These are phyloP conservation scores for Chlorophyllum brunneum DNA, from an alignment of 768 basidiomycete species.

Conservation along the genomic window DNA sequence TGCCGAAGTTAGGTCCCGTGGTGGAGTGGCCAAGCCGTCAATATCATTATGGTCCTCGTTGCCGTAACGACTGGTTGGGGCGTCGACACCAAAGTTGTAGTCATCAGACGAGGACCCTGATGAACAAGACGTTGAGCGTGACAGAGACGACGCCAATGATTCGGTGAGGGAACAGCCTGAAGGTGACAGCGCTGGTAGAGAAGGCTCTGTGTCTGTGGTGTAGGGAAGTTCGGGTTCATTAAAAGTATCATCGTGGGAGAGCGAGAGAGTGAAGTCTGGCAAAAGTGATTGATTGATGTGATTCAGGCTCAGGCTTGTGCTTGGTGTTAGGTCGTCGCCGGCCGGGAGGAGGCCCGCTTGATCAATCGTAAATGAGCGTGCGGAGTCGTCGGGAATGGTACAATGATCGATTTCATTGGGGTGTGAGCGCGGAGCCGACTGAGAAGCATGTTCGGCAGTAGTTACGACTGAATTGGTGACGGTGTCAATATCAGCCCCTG, in stretches of 20 bases:
- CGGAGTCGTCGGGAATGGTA: neutral
- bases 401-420: neutral
- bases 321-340: neutral
- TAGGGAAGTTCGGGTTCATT: constrained; percentile 15
- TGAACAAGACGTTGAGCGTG: constrained; percentile 38
- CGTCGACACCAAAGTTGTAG: constrained; percentile 16
- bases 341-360: neutral
- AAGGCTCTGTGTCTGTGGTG: constrained; percentile 19
- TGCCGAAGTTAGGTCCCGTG: constrained; percentile 19
- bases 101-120: constrained; percentile 22
- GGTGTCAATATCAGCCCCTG: neutral
- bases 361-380: neutral
- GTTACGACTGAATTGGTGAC: neutral
- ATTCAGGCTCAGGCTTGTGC: neutral
- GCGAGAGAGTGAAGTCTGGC: neutral
- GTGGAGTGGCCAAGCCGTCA: neutral
- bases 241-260: neutral
- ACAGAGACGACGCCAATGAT: constrained; percentile 26
- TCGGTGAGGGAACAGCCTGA: constrained; percentile 8
- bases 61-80: constrained; percentile 9
- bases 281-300: neutral
- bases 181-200: constrained; percentile 29
- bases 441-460: neutral
- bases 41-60: neutral
- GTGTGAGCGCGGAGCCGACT: neutral